Evolutionary conservation across 2,329 filamentous ascomycete species (phyloP), one percentile per base, ranked within the genome.

Genomic region (Ceratocystis destructans): DNA sequence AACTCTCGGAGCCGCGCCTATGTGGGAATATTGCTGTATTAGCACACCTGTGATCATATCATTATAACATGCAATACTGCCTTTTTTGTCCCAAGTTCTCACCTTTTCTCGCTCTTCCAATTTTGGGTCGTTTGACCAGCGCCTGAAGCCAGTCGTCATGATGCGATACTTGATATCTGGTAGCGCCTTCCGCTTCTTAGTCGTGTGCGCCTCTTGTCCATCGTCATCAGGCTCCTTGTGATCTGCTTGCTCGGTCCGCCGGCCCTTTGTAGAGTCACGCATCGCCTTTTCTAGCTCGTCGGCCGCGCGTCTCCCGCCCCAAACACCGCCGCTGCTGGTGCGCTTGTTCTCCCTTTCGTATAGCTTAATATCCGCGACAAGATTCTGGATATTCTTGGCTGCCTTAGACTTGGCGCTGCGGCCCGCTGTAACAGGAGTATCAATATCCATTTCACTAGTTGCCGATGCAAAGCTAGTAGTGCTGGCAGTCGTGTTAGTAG

Each of bases 321-420:
- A 87, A 0, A 80, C 78, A 1, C 76, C 77, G 1, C 76, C 77
- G 69, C 81, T 84, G 69, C 73, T 72, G 5, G 77, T 75, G 22
- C 94, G 85, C 77, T 96, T 96, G 78, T 84, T 90, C 76, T 99
- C 94, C 73, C 94, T 96, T 72, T 97, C 88, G 72, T 94, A 99
- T 41, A 95, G 78, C 1, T 87, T 87, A 72, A 97, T 91, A 72
- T 99, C 94, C 0, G 87, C 83, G 0, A 89, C 91, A 67, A 93
- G 79, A 45, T 84, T 82, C 65, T 94, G 89, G 6, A 97, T 77
- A 69, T 84, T 86, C 44, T 86, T 83, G n/a, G 87, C 77, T 12
- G 94, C 94, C 72, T 88, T 87, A 50, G 88, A 86, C 74, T 97
- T 99, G 15, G 94, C 93, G 71, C 90, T 94, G 66, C 94, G 87